Evolutionary conservation across 352 stramenopile genomes (phyloP).

Genomic region (Phytophthora melonis): DNA sequence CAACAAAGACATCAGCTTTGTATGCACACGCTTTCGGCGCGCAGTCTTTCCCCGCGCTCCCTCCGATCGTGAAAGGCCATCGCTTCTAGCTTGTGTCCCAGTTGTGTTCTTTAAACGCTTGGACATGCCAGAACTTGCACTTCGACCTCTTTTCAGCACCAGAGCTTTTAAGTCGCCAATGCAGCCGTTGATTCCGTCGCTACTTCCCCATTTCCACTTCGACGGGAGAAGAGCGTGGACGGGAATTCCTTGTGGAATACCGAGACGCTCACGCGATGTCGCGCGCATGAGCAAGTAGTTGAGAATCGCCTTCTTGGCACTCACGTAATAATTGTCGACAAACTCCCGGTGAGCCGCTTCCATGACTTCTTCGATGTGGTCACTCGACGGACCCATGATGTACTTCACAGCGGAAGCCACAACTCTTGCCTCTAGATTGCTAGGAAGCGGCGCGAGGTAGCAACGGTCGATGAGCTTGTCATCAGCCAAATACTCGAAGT

Average conservation of each 20-base stretch:
- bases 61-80: background rate
- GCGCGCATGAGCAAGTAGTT: constrained; percentile 73
- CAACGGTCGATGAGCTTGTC: constrained; percentile 47
- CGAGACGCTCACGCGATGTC: constrained; percentile 51
- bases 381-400: constrained; percentile 37
- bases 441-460: constrained; percentile 51
- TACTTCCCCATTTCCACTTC: constrained; percentile 80
- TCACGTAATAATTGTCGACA: constrained; percentile 66
- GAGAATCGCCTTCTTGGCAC: constrained; percentile 79
- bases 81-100: background rate
- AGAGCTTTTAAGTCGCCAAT: constrained; percentile 62
- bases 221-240: constrained; percentile 48
- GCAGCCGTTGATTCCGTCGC: constrained; percentile 55
- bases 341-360: constrained; percentile 55
- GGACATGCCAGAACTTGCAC: background rate
- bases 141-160: constrained; percentile 9
- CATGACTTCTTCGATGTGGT: constrained; percentile 56
- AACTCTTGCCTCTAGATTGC: constrained; percentile 50
- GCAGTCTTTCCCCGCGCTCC: constrained; percentile 29
- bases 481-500: constrained; percentile 65
- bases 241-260: constrained; percentile 61
- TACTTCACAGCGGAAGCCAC: constrained; percentile 67
- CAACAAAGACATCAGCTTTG: constrained; percentile 49
- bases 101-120: constrained; percentile 3
- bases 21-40: constrained; percentile 50